Conservation (phyloP, 345 rosid genomes). For the Dovyalis caffra region DNA sequence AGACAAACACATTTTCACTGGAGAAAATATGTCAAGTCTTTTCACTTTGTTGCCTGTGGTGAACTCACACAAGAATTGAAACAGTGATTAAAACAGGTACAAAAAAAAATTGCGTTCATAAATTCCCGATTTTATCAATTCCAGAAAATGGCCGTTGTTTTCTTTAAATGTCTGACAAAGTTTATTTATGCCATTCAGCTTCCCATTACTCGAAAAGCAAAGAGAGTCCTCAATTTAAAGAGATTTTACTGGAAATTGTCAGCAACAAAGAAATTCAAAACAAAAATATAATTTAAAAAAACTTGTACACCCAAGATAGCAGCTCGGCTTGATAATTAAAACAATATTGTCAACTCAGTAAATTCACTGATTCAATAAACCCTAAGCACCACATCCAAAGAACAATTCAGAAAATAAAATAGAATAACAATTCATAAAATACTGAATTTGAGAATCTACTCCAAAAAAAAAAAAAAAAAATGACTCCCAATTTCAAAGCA, state of each 20-base stretch:
- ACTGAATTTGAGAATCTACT: no score
- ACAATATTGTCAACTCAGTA: conserved; percentile 1
- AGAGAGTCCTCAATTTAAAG: background rate
- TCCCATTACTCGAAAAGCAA: background rate
- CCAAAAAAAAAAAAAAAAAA: no score
- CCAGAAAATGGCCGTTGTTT: no score
- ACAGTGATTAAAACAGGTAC: no score
- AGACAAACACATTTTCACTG: no score
- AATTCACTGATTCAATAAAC: background rate
- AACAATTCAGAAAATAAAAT: background rate
- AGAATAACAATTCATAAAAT: background rate
- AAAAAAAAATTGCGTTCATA: no score
- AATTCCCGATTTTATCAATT: no score
- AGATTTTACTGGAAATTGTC: background rate
- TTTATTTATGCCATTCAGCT: background rate
- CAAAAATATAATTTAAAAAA: background rate
- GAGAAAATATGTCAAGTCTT: no score
- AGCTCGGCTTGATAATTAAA: background rate
- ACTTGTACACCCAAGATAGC: background rate
- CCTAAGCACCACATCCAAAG: background rate
- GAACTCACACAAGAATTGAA: no score
- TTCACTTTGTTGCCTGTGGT: no score
- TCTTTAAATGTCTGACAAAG: background rate
- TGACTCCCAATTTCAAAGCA: no score
- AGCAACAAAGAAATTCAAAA: background rate